Evolutionary conservation across 106 monocot genomes (phyloP), one percentile per base, ranked within the genome.

Genomic region (Phalaenopsis aphrodite): DNA sequence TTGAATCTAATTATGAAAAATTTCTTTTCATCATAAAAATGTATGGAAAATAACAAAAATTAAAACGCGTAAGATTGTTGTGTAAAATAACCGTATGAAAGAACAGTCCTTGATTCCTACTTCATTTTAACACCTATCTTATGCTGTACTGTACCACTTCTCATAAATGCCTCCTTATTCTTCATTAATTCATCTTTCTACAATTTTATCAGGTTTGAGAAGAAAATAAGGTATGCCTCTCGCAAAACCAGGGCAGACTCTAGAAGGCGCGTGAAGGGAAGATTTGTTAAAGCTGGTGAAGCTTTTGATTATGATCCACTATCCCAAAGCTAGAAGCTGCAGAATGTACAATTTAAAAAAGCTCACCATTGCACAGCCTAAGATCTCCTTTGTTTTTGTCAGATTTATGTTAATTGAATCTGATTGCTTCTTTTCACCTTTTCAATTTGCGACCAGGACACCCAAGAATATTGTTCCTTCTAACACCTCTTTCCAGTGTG

Each of bases 221-320:
- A 90, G 87, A 90, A 90, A 78, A 90, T 90, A 72, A 81, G 90
- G 67, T 90, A 90, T 56, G 83, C 80, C 47, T 87, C 90, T 79
- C 90, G 85, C 52, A 90, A 90, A 83, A 79, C 78, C 19, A 83
- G 90, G 78, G 90, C 90, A 42, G 87, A 90, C 37, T 81, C 81
- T 16, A 81, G 90, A 79, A 80, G 75, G 43, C 85, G 87, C 5
- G 90, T 90, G 56, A 90, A 90, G 56, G 90, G 90, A 38, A 80
- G 90, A 30, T 90, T 90, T 55, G 72, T 90, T 1, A 87, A 87
- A 83, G 83, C 85, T 36, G 90, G 90, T 58, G 87, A 87, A 47
- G 85, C 83, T 45, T 90, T 85, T 81, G 90, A 90, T 42, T 90
- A 90, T 56, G 90, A 90, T 77, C 89, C 89, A 84, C 58, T 84